phyloP scores from a whole-genome alignment of 345 rosid species.

The Diplotaxis tenuifolia region DNA sequence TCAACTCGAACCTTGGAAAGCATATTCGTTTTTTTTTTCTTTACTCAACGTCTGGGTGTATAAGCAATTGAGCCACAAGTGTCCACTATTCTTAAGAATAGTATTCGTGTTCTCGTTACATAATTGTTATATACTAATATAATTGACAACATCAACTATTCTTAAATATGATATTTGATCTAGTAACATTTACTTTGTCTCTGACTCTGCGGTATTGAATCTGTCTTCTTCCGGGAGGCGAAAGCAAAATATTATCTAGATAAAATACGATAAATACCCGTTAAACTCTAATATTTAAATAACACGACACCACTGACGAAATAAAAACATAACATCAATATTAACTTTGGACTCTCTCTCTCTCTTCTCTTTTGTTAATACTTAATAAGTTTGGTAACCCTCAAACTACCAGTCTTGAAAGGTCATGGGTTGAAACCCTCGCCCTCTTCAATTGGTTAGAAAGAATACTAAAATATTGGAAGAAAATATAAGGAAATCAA shows the following conservation, averaged over 20 bases:
- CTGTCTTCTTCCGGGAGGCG: not conserved
- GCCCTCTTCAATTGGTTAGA: not conserved
- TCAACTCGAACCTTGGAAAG: constrained; percentile 17
- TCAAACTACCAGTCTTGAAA: not conserved
- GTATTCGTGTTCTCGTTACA: not conserved
- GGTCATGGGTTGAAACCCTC: not conserved
- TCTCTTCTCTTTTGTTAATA: not conserved
- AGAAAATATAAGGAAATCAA: not conserved
- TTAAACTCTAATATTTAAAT: not conserved
- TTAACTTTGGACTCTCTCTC: not conserved
- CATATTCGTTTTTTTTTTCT: constrained; percentile 11
- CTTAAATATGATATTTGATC: not conserved
- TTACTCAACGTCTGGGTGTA: constrained; percentile 4
- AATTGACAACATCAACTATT: not conserved
- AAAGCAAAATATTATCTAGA: not conserved
- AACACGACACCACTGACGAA: not conserved
- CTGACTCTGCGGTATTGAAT: not conserved
- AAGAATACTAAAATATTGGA: not conserved
- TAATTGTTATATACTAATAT: not conserved
- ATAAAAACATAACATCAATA: not conserved
- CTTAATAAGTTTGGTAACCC: not conserved
- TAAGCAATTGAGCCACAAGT: constrained; percentile 20
- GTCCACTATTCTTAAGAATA: not conserved
- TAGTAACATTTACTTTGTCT: not conserved
- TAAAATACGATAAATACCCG: not conserved